These are phyloP conservation scores for Iberis pinnata DNA, from an alignment of 345 rosid species.

Conservation along the genomic window DNA sequence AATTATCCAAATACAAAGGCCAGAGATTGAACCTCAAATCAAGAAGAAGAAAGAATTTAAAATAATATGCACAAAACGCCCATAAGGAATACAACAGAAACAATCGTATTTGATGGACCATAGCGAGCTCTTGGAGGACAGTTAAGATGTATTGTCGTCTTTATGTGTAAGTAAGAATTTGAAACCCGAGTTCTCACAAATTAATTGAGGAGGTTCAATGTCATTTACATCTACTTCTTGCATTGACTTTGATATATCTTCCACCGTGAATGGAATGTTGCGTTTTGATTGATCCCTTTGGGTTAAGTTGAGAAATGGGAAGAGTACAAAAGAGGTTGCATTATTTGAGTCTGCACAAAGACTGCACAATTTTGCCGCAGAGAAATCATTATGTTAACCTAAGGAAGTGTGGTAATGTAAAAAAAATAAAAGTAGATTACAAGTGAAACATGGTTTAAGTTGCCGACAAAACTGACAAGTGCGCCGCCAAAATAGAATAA, in stretches of 20 bases:
- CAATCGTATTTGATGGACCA: slow-evolving; percentile 11
- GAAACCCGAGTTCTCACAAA: slow-evolving; percentile 90
- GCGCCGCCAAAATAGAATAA: too few species aligned
- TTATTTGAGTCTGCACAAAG: slow-evolving; percentile 94
- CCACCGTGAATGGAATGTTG: too few species aligned
- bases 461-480: too few species aligned
- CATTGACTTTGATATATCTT: too few species aligned
- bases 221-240: too few species aligned
- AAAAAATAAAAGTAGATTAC: slow-evolving; percentile 92
- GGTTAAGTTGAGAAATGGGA: slow-evolving; percentile 13
- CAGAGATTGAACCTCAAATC: slow-evolving; percentile 26
- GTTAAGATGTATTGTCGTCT: slow-evolving; percentile 33
- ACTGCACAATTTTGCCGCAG: slow-evolving; percentile 44
- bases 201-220: too few species aligned
- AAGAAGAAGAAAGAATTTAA: slow-evolving; percentile 23
- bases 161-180: slow-evolving; percentile 79
- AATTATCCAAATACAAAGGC: slow-evolving; percentile 31
- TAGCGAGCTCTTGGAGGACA: neutral
- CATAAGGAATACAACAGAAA: slow-evolving; percentile 16
- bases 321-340: slow-evolving; percentile 27
- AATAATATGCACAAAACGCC: slow-evolving; percentile 28
- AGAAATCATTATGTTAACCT: slow-evolving; percentile 39
- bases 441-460: too few species aligned
- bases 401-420: too few species aligned
- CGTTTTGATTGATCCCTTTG: slow-evolving; percentile 31